These are phyloP conservation scores for Taxillus chinensis DNA, from an alignment of 164 flowering plant genomes.

Conservation along the genomic window DNA sequence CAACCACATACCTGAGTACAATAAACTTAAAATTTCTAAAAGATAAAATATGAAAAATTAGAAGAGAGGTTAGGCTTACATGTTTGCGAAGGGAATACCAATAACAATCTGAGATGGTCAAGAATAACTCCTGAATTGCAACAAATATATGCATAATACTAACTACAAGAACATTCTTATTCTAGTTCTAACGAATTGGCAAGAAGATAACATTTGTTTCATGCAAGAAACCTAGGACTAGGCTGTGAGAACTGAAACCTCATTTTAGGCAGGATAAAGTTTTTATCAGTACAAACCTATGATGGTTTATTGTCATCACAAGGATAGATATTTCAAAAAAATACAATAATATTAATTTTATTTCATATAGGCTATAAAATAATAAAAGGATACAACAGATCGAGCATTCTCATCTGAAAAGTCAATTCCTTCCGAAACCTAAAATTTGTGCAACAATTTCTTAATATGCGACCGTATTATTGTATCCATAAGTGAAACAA, in stretches of 20 bases:
- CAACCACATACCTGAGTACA: not conserved
- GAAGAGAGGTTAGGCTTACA: conserved; percentile 37
- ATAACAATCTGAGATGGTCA: conserved; percentile 65
- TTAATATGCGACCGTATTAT: not conserved
- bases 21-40: too few species aligned
- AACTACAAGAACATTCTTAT: not conserved
- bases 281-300: not conserved
- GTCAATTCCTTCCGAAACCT: conserved; percentile 98
- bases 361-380: conserved; percentile 25
- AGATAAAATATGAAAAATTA: not conserved
- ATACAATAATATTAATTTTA: not conserved
- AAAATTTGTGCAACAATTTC: conserved; percentile 7
- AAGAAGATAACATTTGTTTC: too few species aligned
- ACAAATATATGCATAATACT: not conserved
- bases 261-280: not conserved
- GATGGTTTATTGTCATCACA: not conserved
- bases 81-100: conserved; percentile 93
- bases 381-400: conserved; percentile 92
- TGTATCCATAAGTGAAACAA: not conserved
- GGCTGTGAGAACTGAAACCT: not conserved
- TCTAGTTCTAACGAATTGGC: too few species aligned
- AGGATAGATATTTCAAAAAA: not conserved
- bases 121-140: conserved; percentile 18
- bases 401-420: conserved; percentile 95
- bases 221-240: not conserved